A percentile compares a stretch with the other conserved stretches of the same genome.
Conservation (phyloP, 148 eudicot species). For the Camellia japonica region DNA sequence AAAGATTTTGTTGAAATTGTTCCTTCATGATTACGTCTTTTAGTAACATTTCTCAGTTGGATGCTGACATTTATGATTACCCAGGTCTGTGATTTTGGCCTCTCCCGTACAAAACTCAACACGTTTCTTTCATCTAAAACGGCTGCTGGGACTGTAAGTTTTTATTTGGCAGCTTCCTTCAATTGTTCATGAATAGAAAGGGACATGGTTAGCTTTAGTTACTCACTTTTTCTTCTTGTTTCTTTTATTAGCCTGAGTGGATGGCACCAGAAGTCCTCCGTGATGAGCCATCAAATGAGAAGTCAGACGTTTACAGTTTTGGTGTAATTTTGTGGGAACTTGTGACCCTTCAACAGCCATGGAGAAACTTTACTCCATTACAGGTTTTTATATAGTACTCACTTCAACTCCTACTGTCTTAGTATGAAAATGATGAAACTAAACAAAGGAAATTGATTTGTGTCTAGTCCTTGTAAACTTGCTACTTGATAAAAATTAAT, state of each 20-base stretch:
- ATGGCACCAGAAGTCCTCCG: constrained; percentile 98
- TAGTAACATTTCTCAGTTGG: neutral
- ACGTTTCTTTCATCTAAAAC: constrained; percentile 89
- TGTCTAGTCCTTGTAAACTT: neutral
- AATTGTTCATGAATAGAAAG: neutral
- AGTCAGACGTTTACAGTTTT: constrained; percentile 92
- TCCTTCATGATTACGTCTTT: too few relatives aligned
- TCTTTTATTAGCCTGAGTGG: constrained; percentile 75
- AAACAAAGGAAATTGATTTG: neutral
- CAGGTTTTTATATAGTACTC: constrained; percentile 53
- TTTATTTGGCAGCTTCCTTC: neutral
- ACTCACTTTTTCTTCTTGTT: neutral
- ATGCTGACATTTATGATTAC: constrained; percentile 12
- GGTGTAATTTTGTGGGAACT: constrained; percentile 97
- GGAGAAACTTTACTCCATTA: constrained; percentile 73
- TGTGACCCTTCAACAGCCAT: constrained; percentile 83
- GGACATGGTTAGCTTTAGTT: neutral
- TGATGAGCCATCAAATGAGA: constrained; percentile 89
- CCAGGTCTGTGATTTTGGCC: constrained; percentile 94
- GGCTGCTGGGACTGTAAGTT: constrained; percentile 95
- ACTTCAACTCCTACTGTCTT: neutral
- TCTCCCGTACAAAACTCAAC: constrained; percentile 79
- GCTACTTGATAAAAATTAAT: neutral
- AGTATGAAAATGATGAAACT: neutral
- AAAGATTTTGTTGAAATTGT: too few relatives aligned